Evolutionary conservation across 345 rosid species (phyloP).

Genomic region (Aquilaria malaccensis): DNA sequence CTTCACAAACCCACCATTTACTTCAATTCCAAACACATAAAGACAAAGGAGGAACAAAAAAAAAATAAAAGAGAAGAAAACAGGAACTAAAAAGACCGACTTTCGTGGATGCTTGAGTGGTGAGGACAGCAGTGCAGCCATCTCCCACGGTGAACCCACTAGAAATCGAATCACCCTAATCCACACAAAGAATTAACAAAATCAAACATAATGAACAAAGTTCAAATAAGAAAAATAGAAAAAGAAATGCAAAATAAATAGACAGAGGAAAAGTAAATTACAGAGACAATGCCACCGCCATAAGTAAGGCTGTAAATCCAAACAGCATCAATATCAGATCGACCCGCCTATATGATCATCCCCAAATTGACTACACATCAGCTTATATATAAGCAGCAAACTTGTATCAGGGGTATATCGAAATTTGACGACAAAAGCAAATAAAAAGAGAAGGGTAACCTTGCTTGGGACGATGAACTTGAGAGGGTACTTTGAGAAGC

Average conservation of each 20-base stretch:
- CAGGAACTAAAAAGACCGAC: slow-evolving; percentile 21
- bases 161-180: slow-evolving; percentile 58
- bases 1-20: not conserved
- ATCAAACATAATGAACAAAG: not conserved
- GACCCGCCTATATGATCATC: slow-evolving; percentile 53
- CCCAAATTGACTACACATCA: not conserved
- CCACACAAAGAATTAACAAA: not conserved
- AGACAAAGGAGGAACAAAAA: not conserved
- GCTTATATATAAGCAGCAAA: not conserved
- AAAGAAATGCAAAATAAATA: not conserved
- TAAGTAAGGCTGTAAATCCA: slow-evolving; percentile 88
- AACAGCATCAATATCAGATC: slow-evolving; percentile 60
- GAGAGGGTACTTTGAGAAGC: slow-evolving; percentile 87
- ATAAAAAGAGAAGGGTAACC: slow-evolving; percentile 23
- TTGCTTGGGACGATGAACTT: slow-evolving; percentile 78
- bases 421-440: not conserved
- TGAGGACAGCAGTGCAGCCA: slow-evolving; percentile 66
- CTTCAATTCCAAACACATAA: not conserved
- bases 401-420: not conserved
- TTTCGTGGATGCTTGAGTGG: slow-evolving; percentile 94
- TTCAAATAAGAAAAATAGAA: not conserved
- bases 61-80: not conserved
- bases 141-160: slow-evolving; percentile 56
- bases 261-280: slow-evolving; percentile 18
- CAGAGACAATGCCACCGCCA: slow-evolving; percentile 97